Conservation (phyloP, 2,329 filamentous ascomycete genomes). For the Atkinsonella hypoxylon region DNA sequence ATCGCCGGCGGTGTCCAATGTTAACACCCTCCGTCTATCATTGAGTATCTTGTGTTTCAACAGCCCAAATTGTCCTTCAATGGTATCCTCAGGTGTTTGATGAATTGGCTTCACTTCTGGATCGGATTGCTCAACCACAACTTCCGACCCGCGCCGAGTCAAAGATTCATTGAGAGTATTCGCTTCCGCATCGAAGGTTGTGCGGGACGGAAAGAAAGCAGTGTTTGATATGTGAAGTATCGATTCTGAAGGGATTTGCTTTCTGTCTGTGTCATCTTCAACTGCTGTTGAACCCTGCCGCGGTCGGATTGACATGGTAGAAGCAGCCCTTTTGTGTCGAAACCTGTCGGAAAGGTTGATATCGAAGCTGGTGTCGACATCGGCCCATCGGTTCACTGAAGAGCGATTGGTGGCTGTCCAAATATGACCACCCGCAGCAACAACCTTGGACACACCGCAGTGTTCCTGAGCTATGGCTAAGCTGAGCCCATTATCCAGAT, state of each 20-base stretch:
- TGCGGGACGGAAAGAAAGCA: constrained; percentile 55
- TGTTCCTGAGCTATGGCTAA: constrained; percentile 89
- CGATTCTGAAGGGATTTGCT: constrained; percentile 64
- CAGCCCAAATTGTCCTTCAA: constrained; percentile 89
- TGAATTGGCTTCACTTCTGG: constrained; percentile 47
- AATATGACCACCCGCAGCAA: constrained; percentile 61
- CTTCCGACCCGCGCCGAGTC: constrained; percentile 27
- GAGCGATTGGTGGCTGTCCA: constrained; percentile 88
- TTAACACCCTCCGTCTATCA: constrained; percentile 79
- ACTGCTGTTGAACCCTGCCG: constrained; percentile 21
- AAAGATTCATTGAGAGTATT: constrained; percentile 34
- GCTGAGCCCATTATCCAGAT: constrained; percentile 76
- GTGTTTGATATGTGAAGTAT: constrained; percentile 77
- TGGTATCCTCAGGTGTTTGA: constrained; percentile 61
- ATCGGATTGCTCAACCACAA: constrained; percentile 16
- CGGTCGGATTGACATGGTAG: constrained; percentile 28
- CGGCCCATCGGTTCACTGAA: constrained; percentile 83
- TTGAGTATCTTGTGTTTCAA: constrained; percentile 90
- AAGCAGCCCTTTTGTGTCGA: constrained; percentile 34
- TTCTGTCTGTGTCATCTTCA: constrained; percentile 30
- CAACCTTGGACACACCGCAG: constrained; percentile 60
- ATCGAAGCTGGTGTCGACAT: constrained; percentile 67
- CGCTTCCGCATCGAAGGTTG: constrained; percentile 41
- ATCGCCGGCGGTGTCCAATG: constrained; percentile 87
- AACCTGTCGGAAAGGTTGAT: constrained; percentile 51